Conservation (phyloP, 2,329 filamentous ascomycete species). For the Chaetothyriales sp. region DNA sequence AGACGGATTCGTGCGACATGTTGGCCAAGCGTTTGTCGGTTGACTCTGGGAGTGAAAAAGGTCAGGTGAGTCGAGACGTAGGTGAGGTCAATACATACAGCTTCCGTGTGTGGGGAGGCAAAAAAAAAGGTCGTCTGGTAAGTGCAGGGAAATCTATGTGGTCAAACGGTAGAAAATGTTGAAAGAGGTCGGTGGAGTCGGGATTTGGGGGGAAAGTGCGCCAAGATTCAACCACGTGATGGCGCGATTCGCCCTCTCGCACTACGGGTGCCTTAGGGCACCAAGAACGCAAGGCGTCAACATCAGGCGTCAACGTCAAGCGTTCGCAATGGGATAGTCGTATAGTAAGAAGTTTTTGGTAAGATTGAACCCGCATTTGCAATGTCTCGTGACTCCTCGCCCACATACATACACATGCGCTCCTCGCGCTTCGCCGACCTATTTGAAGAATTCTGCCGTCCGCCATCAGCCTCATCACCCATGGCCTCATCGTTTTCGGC, state of each 20-base stretch:
- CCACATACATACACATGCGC: conserved; percentile 36
- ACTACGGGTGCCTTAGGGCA: not conserved
- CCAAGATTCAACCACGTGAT: not conserved
- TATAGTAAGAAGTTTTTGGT: too few species aligned
- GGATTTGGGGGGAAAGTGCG: not conserved
- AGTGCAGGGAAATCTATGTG: not conserved
- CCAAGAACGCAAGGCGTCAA: not conserved
- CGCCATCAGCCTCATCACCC: conserved; percentile 23
- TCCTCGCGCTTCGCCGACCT: conserved; percentile 35
- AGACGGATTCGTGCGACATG: conserved; percentile 92
- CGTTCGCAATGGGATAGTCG: too few species aligned
- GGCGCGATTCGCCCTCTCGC: not conserved
- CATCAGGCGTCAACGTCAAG: not conserved
- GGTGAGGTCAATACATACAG: not conserved
- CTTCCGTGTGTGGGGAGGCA: not conserved
- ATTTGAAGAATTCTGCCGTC: conserved; percentile 38
- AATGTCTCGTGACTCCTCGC: conserved; percentile 37
- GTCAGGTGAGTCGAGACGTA: not conserved
- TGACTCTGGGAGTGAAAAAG: not conserved
- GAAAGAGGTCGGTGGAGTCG: not conserved
- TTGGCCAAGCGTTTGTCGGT: conserved; percentile 31
- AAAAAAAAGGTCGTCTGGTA: not conserved
- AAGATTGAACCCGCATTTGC: not conserved
- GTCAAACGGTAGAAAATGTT: not conserved
- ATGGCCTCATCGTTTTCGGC: conserved; percentile 4